Conservation (phyloP, 108 stramenopile genomes). For the Hondaea fermentalgiana region DNA sequence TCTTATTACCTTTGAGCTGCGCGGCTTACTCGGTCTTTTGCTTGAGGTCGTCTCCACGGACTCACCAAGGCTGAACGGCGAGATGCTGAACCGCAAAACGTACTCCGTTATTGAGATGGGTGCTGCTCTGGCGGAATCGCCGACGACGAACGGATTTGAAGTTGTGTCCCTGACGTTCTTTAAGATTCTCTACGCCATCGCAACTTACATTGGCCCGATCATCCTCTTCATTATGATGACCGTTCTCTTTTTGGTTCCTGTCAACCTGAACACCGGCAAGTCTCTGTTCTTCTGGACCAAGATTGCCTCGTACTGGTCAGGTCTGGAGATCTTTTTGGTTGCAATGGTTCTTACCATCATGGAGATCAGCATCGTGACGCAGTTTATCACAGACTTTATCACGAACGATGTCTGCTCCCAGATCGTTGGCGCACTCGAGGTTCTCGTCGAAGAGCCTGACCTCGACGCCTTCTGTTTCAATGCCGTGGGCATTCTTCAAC, state of each 20-base stretch:
- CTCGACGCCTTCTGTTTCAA: neutral
- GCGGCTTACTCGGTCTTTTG: neutral
- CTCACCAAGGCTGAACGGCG: neutral
- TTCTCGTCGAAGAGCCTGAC: neutral
- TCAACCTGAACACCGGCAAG: neutral
- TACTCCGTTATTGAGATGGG: neutral
- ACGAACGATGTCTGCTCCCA: neutral
- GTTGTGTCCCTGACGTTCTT: neutral
- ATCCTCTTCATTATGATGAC: neutral
- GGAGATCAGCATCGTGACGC: neutral
- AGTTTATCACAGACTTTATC: neutral
- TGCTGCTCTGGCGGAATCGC: neutral
- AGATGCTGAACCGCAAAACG: neutral
- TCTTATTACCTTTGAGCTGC: neutral
- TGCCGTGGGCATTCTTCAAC: neutral
- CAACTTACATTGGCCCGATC: neutral
- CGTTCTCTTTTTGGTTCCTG: neutral
- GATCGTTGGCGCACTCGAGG: neutral
- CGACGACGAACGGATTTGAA: neutral
- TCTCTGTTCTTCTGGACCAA: neutral
- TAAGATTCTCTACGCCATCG: neutral
- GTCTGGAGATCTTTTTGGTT: neutral
- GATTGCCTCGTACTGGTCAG: neutral
- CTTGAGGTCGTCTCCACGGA: neutral
- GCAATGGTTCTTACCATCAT: neutral